Percentiles rank a stretch among this genome's conserved stretches.
These are phyloP conservation scores for Beta corolliflora DNA, from an alignment of 179 eudicot genomes.

Conservation along the genomic window DNA sequence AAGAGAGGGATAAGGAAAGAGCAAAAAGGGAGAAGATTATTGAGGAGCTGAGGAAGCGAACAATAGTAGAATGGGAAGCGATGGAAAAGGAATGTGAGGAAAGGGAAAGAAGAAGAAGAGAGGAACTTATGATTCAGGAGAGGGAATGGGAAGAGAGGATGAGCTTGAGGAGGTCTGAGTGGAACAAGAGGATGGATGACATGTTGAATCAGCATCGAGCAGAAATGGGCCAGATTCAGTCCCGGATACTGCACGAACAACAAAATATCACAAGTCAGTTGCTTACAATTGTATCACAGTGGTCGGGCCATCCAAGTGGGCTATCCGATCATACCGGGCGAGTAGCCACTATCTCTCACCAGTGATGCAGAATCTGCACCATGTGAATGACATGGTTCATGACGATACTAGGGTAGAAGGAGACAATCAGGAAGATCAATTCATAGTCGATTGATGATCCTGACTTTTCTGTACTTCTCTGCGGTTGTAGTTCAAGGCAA, in stretches of 20 bases:
- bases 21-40: constrained; percentile 52
- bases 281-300: constrained; percentile 75
- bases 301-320: constrained; percentile 77
- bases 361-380: constrained; percentile 84
- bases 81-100: constrained; percentile 68
- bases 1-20: constrained; percentile 50
- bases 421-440: constrained; percentile 83
- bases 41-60: constrained; percentile 57
- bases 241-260: constrained; percentile 79
- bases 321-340: constrained; percentile 75
- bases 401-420: constrained; percentile 74
- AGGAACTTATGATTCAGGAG: constrained; percentile 52
- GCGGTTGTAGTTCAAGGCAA: constrained; percentile 27
- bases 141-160: constrained; percentile 80
- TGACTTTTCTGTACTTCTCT: constrained; percentile 21
- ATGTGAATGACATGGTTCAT: constrained; percentile 74
- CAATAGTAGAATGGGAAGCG: constrained; percentile 60
- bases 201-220: constrained; percentile 71
- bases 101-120: constrained; percentile 62
- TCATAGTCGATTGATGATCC: constrained; percentile 73
- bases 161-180: constrained; percentile 62
- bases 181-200: constrained; percentile 76
- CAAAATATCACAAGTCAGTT: constrained; percentile 74
- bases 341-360: constrained; percentile 83
- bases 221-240: constrained; percentile 78